Percentiles rank a stretch among this genome's conserved stretches.
Conservation (phyloP, 2,329 filamentous ascomycete genomes). For the Aspergillus amoenus region DNA sequence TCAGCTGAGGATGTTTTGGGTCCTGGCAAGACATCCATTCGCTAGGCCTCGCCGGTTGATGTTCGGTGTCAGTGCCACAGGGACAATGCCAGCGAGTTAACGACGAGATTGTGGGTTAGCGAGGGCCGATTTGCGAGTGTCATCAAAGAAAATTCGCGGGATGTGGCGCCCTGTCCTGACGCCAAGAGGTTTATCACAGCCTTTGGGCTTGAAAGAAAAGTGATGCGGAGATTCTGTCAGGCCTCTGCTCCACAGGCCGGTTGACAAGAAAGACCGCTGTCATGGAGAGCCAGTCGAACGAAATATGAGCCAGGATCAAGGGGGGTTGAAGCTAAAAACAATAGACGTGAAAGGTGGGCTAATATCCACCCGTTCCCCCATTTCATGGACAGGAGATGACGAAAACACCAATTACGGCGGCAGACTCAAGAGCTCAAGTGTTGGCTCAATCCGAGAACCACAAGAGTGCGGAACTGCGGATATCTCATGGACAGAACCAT, state of each 20-base stretch:
- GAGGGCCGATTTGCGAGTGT: constrained; percentile 4
- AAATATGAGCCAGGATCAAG: constrained; percentile 10
- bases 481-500: constrained; percentile 6
- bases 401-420: constrained; percentile 8
- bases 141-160: constrained; percentile 7
- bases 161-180: constrained; percentile 10
- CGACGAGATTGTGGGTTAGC: constrained; percentile 5
- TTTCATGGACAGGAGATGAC: neutral
- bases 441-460: constrained; percentile 8
- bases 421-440: constrained; percentile 1
- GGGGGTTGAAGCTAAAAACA: constrained; percentile 5
- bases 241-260: constrained; percentile 6
- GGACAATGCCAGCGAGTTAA: constrained; percentile 1
- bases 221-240: constrained; percentile 8
- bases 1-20: neutral
- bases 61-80: constrained; percentile 1
- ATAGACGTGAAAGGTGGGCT: constrained; percentile 3
- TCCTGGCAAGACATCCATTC: neutral
- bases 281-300: neutral
- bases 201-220: constrained; percentile 9
- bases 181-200: constrained; percentile 13
- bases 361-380: constrained; percentile 5
- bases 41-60: neutral
- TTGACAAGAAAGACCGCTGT: neutral
- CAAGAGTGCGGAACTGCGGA: neutral